Conservation (phyloP, 2,329 filamentous ascomycete genomes). For the Talaromyces funiculosus region DNA sequence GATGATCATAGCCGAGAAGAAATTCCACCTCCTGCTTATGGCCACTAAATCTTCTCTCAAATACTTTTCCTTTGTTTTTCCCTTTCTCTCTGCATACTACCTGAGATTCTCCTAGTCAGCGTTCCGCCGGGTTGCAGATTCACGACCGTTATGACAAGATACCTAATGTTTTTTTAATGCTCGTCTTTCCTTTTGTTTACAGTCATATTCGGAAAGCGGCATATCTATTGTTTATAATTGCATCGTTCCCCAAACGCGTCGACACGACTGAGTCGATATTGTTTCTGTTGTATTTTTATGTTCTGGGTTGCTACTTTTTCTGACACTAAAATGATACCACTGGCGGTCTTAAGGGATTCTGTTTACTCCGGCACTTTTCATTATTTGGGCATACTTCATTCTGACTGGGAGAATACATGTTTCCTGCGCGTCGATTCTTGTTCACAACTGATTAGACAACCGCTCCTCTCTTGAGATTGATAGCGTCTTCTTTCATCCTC, state of each 20-base stretch:
- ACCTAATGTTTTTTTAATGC: conserved; percentile 1
- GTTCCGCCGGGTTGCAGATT: conserved; percentile 14
- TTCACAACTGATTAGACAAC: not conserved
- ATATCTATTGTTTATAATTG: conserved; percentile 8
- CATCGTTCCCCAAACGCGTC: not conserved
- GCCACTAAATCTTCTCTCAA: conserved; percentile 26
- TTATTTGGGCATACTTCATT: not conserved
- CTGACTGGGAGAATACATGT: conserved; percentile 12
- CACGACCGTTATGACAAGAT: conserved; percentile 14
- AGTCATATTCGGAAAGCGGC: conserved; percentile 7
- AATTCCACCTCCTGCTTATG: conserved; percentile 42
- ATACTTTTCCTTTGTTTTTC: not conserved
- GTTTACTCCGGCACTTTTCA: conserved; percentile 7
- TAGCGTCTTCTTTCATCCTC: not conserved
- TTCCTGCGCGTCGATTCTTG: not conserved
- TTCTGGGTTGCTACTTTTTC: not conserved
- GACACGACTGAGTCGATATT: not conserved
- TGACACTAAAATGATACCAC: conserved; percentile 14
- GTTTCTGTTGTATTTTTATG: conserved; percentile 2
- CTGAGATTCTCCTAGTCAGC: conserved; percentile 14
- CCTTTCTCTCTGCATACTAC: not conserved
- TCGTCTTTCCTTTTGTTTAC: not conserved
- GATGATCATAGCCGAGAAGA: conserved; percentile 32
- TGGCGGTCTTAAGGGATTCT: conserved; percentile 12
- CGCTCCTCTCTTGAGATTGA: conserved; percentile 7